phyloP scores from a whole-genome alignment of 805 yeast genomes.

The Saccharomycodes ludwigii region DNA sequence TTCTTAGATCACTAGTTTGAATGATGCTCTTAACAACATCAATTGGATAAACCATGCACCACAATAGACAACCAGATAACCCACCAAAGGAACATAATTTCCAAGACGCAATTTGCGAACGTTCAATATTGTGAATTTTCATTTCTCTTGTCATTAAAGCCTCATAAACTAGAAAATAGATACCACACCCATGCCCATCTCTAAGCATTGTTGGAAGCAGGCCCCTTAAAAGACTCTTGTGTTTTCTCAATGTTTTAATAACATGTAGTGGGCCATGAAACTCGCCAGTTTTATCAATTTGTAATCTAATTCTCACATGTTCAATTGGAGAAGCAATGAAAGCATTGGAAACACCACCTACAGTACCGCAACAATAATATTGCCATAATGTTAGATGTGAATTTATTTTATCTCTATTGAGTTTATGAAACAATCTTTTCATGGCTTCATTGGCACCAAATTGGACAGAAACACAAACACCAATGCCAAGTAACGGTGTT shows the following conservation, averaged over 20 bases:
- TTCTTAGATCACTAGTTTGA: slow-evolving; percentile 35
- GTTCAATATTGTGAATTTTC: slow-evolving; percentile 27
- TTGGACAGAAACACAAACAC: slow-evolving; percentile 94
- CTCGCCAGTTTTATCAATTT: slow-evolving; percentile 57
- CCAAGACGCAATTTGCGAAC: slow-evolving; percentile 80
- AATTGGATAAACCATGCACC: slow-evolving; percentile 77
- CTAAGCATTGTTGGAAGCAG: slow-evolving; percentile 70
- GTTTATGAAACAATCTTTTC: slow-evolving; percentile 61
- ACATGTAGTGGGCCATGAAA: slow-evolving; percentile 43
- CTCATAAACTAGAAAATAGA: slow-evolving; percentile 83
- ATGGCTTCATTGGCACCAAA: slow-evolving; percentile 90
- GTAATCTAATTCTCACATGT: slow-evolving; percentile 86
- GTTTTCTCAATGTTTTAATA: slow-evolving; percentile 36
- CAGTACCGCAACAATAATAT: slow-evolving; percentile 72
- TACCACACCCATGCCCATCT: slow-evolving; percentile 82
- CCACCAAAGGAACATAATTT: slow-evolving; percentile 83
- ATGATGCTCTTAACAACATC: slow-evolving; percentile 85
- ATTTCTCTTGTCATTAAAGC: slow-evolving; percentile 54
- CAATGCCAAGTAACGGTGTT: slow-evolving; percentile 92
- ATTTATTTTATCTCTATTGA: slow-evolving; percentile 19
- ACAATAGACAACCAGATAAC: slow-evolving; percentile 76
- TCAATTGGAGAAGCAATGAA: slow-evolving; percentile 89
- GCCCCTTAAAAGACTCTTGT: slow-evolving; percentile 66
- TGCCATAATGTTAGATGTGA: slow-evolving; percentile 41
- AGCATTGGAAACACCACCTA: slow-evolving; percentile 89